phyloP scores from a whole-genome alignment of 495 filamentous ascomycete genomes.

The Apodospora peruviana region DNA sequence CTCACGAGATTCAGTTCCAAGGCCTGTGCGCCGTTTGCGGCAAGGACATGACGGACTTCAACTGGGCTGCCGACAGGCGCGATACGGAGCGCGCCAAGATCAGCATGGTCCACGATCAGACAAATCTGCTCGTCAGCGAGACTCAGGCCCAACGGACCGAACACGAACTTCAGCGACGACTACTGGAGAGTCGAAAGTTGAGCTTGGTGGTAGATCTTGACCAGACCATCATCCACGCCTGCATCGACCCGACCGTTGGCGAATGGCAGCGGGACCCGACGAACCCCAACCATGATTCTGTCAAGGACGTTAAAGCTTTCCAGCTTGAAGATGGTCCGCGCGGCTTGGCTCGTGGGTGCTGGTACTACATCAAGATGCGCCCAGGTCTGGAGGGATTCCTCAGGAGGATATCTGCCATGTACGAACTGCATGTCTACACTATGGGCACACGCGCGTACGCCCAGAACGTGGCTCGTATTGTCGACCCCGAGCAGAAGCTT shows the following conservation, averaged over 20 bases:
- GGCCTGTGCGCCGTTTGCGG: slow-evolving; percentile 89
- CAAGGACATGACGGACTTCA: slow-evolving; percentile 84
- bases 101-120: slow-evolving; percentile 89
- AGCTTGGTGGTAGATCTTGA: slow-evolving; percentile 96
- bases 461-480: slow-evolving; percentile 81
- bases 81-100: slow-evolving; percentile 78
- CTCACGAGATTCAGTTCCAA: slow-evolving; percentile 83
- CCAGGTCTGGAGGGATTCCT: slow-evolving; percentile 84
- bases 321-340: slow-evolving; percentile 82
- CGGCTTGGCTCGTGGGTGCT: slow-evolving; percentile 58
- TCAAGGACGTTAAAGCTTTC: slow-evolving; percentile 82
- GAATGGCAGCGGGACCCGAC: slow-evolving; percentile 87
- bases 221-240: slow-evolving; percentile 97
- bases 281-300: slow-evolving; percentile 86
- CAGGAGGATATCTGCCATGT: slow-evolving; percentile 69
- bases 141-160: slow-evolving; percentile 75
- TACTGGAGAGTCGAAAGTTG: slow-evolving; percentile 73
- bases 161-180: slow-evolving; percentile 74
- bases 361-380: slow-evolving; percentile 99
- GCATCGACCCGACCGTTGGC: slow-evolving; percentile 90
- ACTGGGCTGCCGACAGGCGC: slow-evolving; percentile 44
- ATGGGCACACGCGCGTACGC: slow-evolving; percentile 98
- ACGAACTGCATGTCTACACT: slow-evolving; percentile 96
- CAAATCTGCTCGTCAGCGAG: slow-evolving; percentile 65
- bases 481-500: slow-evolving; percentile 83